Evolutionary conservation across 2,329 filamentous ascomycete species (phyloP), one percentile per base, ranked within the genome.

Genomic region (Ceratocystis variospora): DNA sequence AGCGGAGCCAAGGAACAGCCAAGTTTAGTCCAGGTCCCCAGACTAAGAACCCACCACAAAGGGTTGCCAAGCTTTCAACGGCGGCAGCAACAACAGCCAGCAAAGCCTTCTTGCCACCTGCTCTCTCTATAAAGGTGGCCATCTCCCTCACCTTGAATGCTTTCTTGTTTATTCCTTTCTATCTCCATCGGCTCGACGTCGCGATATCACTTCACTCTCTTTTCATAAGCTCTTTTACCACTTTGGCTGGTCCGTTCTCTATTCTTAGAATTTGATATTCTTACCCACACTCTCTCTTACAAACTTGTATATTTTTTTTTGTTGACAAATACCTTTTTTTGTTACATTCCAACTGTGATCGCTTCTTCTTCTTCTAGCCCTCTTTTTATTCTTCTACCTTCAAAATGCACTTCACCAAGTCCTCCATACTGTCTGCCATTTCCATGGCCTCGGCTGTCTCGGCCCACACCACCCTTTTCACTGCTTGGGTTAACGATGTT

Each of bases 401-500:
- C 59, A 68, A 65, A 53, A 68, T 68, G 67, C 25, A 45, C 62
- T 63, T 55, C 59, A 63, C 68, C 53, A 61, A 66, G 59, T 41
- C 64, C 61, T 59, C 46, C 5, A 63, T 73, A 62, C 69, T 72
- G 63, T 71, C 74, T 67, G 71, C 71, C 69, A 70, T 77, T 69
- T 74, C 75, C 70, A 72, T 77, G 69, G 74, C 74, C 72, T 73
- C 69, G 72, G 71, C 70, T 68, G 76, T 73, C 68, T 73, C 76
- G 45, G 78, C 76, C 68, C 80, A 82, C 73, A 74, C 79, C 66
- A 75, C 73, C 48, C 77, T 80, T 70, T 79, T 77, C 71, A 70
- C 77, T 62, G 75, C 80, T 67, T 80, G 75, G 76, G 77, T 81
- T 68, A 77, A 81, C 72, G 78, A 74, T 65, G 71, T 74, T 50